A percentile compares a stretch with the other conserved stretches of the same genome.
Evolutionary conservation across 179 eudicot species (phyloP).

Genomic region (Gypsophila paniculata): DNA sequence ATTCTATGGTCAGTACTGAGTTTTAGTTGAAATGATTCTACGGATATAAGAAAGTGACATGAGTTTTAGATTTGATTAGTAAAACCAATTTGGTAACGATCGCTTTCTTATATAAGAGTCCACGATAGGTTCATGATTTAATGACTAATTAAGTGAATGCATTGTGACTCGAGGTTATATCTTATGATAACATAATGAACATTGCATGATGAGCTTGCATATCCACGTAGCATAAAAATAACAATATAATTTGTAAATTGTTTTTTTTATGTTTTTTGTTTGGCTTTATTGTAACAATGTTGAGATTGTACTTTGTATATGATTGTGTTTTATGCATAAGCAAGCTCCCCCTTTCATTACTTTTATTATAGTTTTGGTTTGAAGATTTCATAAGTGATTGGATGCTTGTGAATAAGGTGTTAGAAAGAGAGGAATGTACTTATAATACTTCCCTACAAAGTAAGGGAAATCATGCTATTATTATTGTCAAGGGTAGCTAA

Average conservation of each 20-base stretch:
- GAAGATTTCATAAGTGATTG: slow-evolving; percentile 20
- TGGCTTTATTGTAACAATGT: neutral
- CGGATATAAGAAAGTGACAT: no score
- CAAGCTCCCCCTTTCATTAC: neutral
- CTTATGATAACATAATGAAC: no score
- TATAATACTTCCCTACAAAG: neutral
- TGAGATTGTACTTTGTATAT: neutral
- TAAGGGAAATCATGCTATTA: neutral
- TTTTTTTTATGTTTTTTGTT: neutral
- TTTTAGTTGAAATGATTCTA: no score
- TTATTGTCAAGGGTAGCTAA: no score
- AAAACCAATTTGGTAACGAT: neutral
- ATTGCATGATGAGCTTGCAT: no score
- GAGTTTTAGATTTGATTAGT: no score
- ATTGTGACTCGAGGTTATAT: no score
- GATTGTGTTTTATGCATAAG: slow-evolving; percentile 1
- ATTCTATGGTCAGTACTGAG: no score
- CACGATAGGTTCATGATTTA: neutral
- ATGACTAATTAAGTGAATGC: no score
- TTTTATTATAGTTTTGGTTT: slow-evolving; percentile 7
- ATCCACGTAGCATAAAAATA: no score
- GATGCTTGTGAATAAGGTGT: slow-evolving; percentile 20
- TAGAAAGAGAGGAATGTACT: slow-evolving; percentile 13
- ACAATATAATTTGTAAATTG: no score
- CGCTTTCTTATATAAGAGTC: neutral